These are phyloP conservation scores for Pleurotus tuber-regium DNA, from an alignment of 768 basidiomycete genomes.

Conservation along the genomic window DNA sequence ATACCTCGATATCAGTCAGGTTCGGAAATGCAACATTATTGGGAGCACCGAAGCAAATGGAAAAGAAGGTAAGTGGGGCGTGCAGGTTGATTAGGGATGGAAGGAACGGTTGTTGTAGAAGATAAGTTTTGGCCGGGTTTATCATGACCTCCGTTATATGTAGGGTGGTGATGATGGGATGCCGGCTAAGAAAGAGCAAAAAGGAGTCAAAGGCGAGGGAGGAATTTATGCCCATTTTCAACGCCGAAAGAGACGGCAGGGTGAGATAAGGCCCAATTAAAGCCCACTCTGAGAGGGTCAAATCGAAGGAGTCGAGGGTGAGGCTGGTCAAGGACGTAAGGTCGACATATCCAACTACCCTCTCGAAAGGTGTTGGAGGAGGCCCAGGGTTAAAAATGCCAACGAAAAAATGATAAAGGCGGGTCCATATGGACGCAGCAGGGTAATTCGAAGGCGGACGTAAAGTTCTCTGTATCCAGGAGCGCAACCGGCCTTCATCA, in stretches of 20 bases:
- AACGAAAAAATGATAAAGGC: background rate
- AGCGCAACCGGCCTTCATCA: no score
- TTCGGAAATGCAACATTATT: background rate
- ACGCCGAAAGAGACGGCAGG: slow-evolving; percentile 18
- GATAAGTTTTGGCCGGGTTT: slow-evolving; percentile 7
- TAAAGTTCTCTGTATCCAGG: no score
- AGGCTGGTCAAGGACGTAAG: background rate
- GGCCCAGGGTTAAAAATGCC: background rate
- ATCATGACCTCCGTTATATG: slow-evolving; percentile 9
- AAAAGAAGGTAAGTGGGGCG: slow-evolving; percentile 1
- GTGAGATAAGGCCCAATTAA: slow-evolving; percentile 12
- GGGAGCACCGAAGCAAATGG: background rate
- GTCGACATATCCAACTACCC: background rate
- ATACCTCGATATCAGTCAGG: background rate
- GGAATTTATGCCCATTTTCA: slow-evolving; percentile 14
- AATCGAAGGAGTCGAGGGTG: background rate
- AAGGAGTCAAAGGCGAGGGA: slow-evolving; percentile 19
- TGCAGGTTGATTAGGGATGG: slow-evolving; percentile 17
- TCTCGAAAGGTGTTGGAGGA: background rate
- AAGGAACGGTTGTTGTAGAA: slow-evolving; percentile 10
- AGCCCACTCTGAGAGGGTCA: background rate
- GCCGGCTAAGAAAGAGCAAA: slow-evolving; percentile 22
- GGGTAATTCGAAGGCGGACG: no score
- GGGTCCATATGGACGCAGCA: background rate
- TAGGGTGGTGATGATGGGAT: slow-evolving; percentile 20